Evolutionary conservation across 176 grass and related monocot species (phyloP).

Genomic region (Elaeis guineensis): DNA sequence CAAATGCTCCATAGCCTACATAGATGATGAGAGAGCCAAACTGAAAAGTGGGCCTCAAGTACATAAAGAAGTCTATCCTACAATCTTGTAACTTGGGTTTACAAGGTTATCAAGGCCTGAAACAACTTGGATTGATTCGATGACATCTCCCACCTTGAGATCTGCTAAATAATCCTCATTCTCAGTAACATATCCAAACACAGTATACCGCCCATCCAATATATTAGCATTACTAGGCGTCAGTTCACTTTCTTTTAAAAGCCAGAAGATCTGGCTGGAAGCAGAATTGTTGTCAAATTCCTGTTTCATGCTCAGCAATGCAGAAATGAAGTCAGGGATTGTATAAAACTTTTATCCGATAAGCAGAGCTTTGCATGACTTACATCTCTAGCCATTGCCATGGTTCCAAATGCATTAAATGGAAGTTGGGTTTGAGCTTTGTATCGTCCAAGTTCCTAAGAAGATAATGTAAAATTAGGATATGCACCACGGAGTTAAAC

Average conservation of each 20-base stretch:
- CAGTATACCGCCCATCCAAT: constrained; percentile 70
- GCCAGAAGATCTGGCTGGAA: constrained; percentile 97
- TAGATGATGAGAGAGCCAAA: too few relatives aligned
- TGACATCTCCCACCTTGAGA: constrained; percentile 95
- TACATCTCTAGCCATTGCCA: constrained; percentile 99
- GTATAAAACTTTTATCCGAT: too few relatives aligned
- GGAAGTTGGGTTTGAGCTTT: constrained; percentile 94
- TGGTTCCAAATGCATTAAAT: constrained; percentile 97
- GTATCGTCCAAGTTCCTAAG: constrained; percentile 87
- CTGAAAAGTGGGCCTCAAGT: constrained; percentile 7
- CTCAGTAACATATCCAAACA: constrained; percentile 85
- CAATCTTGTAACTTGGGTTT: constrained; percentile 92
- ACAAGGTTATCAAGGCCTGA: constrained; percentile 83
- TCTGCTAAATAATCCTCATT: constrained; percentile 87
- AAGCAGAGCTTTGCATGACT: constrained; percentile 21
- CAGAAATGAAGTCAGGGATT: neutral
- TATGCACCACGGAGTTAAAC: neutral
- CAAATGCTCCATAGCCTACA: too few relatives aligned
- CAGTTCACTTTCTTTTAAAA: constrained; percentile 94
- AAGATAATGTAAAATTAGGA: neutral
- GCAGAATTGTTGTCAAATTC: constrained; percentile 97
- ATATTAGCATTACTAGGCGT: constrained; percentile 99
- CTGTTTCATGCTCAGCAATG: constrained; percentile 30
- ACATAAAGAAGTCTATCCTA: constrained; percentile 33
- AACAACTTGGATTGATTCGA: constrained; percentile 86